Conservation (phyloP, 1,284 basidiomycete species). For the Hemileia vastatrix region DNA sequence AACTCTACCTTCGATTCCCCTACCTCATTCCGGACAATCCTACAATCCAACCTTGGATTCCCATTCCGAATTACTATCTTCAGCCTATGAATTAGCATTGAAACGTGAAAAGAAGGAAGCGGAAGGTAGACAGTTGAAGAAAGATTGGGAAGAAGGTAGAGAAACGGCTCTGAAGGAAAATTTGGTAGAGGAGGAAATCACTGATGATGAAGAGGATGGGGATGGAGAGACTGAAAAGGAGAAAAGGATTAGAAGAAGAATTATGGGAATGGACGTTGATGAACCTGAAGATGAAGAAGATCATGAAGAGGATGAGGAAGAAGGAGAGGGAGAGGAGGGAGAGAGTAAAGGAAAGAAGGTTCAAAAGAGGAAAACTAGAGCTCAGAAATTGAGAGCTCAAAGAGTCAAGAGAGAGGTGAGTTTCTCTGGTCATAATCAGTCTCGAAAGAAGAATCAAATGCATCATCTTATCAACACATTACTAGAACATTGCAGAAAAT, state of each 20-base stretch:
- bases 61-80: constrained; percentile 63
- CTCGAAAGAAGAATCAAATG: no score
- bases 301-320: constrained; percentile 40
- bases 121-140: constrained; percentile 46
- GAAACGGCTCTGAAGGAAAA: constrained; percentile 39
- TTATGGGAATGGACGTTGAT: constrained; percentile 58
- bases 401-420: no score
- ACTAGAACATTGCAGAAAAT: no score
- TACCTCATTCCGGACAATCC: constrained; percentile 78
- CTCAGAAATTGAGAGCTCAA: no score
- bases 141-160: constrained; percentile 31
- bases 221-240: constrained; percentile 19
- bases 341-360: constrained; percentile 33
- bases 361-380: no score
- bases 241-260: no score
- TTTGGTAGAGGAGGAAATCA: background rate
- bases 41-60: constrained; percentile 78
- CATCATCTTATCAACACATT: no score
- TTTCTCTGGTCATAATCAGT: no score
- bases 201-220: constrained; percentile 30
- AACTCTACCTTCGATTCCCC: constrained; percentile 54
- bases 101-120: constrained; percentile 51
- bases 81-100: constrained; percentile 62
- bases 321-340: constrained; percentile 41
- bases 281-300: constrained; percentile 46